Percentiles rank a stretch among this genome's conserved stretches.
Conservation (phyloP, 2,329 filamentous ascomycete species). For the Plenodomus biglobosus region DNA sequence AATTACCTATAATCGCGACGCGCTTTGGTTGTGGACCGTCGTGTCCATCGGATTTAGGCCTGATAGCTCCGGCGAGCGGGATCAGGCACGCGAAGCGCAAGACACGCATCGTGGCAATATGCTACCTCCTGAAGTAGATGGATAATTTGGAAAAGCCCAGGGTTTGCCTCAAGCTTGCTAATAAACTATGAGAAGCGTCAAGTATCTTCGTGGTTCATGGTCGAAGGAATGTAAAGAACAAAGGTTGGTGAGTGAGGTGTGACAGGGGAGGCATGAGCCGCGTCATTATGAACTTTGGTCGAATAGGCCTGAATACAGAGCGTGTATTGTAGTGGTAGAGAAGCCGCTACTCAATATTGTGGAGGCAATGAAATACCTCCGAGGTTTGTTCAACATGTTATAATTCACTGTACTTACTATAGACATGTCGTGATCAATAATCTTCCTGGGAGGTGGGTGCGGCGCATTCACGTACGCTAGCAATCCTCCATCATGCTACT, state of each 20-base stretch:
- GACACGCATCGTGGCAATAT: constrained; percentile 15
- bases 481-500: background rate
- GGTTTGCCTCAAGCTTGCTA: background rate
- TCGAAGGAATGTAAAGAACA: constrained; percentile 3
- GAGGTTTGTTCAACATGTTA: too few species aligned
- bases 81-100: constrained; percentile 17
- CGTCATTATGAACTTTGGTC: background rate
- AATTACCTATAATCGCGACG: constrained; percentile 44
- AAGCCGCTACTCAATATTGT: background rate
- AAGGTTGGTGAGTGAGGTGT: constrained; percentile 1
- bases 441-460: background rate
- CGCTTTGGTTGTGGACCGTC: constrained; percentile 23
- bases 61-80: constrained; percentile 21
- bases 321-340: background rate
- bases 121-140: background rate
- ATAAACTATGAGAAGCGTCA: constrained; percentile 4
- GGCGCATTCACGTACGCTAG: constrained; percentile 10
- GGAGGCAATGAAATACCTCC: too few species aligned
- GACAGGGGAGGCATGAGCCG: background rate
- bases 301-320: background rate
- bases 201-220: constrained; percentile 6
- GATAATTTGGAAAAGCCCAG: background rate
- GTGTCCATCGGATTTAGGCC: constrained; percentile 10
- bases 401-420: background rate
- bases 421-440: background rate